phyloP scores from a whole-genome alignment of 805 yeast genomes.

The Clavispora santaluciae region DNA sequence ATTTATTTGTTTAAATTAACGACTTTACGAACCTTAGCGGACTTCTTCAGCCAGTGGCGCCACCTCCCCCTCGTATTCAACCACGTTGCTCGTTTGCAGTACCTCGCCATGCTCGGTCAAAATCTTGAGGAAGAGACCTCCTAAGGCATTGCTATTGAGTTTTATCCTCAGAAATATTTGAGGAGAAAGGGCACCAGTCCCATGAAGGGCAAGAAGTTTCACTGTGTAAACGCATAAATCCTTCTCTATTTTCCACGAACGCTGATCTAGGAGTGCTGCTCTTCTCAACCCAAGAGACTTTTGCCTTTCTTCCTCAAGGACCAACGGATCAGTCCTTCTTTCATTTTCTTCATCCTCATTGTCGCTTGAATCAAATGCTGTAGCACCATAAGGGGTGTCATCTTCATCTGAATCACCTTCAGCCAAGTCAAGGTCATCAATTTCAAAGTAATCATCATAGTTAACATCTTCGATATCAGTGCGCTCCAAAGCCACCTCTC shows the following conservation, averaged over 20 bases:
- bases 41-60: neutral
- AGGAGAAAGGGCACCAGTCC: constrained; percentile 27
- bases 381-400: neutral
- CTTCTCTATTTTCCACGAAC: constrained; percentile 36
- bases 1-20: neutral
- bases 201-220: constrained; percentile 33
- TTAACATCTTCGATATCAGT: constrained; percentile 49
- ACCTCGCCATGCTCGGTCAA: constrained; percentile 3
- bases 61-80: neutral
- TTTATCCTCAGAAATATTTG: constrained; percentile 26
- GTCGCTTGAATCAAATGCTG: constrained; percentile 1
- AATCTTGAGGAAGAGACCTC: constrained; percentile 24
- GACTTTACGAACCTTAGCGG: neutral
- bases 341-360: neutral
- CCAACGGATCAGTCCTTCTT: neutral
- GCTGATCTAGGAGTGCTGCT: neutral
- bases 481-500: constrained; percentile 43
- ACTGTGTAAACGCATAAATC: constrained; percentile 38
- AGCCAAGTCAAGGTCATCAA: neutral
- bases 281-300: neutral
- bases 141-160: constrained; percentile 33
- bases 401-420: neutral
- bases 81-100: neutral
- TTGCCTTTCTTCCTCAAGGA: neutral
- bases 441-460: constrained; percentile 19